Evolutionary conservation across 1,284 basidiomycete species (phyloP).

Genomic region (Trametes hirsuta): DNA sequence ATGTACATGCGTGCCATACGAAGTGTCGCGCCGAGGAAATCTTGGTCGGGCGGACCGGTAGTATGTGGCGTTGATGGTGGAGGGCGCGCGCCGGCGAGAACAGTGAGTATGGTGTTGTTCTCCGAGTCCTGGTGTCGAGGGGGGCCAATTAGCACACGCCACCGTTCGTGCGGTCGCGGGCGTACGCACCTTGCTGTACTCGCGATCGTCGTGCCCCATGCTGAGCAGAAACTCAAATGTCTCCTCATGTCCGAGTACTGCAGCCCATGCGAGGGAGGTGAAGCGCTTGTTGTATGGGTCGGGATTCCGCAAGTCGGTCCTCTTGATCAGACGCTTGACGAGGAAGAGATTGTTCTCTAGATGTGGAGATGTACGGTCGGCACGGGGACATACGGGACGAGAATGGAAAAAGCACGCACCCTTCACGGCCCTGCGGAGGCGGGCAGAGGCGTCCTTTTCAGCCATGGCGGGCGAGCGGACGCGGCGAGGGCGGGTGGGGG

Average conservation of each 20-base stretch:
- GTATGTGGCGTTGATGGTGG: slow-evolving; percentile 50
- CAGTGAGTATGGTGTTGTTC: slow-evolving; percentile 88
- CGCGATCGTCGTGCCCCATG: slow-evolving; percentile 88
- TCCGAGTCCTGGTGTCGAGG: slow-evolving; percentile 72
- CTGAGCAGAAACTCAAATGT: slow-evolving; percentile 87
- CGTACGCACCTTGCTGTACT: slow-evolving; percentile 78
- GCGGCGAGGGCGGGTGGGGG: slow-evolving; percentile 15
- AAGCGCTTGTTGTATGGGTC: slow-evolving; percentile 75
- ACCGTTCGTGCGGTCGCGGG: background rate
- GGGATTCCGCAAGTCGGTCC: slow-evolving; percentile 87
- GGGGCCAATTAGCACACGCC: slow-evolving; percentile 4
- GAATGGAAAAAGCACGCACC: slow-evolving; percentile 43
- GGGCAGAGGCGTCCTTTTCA: slow-evolving; percentile 76
- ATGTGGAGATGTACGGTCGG: slow-evolving; percentile 15
- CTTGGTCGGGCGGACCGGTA: slow-evolving; percentile 51
- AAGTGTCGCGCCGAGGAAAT: slow-evolving; percentile 69
- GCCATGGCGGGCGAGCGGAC: slow-evolving; percentile 52
- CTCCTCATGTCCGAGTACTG: slow-evolving; percentile 82
- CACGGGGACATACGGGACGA: slow-evolving; percentile 21
- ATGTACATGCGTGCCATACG: slow-evolving; percentile 83
- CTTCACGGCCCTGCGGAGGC: slow-evolving; percentile 80
- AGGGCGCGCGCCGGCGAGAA: slow-evolving; percentile 78
- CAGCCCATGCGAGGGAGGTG: slow-evolving; percentile 89
- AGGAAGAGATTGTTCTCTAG: slow-evolving; percentile 91
- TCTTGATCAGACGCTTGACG: slow-evolving; percentile 78